Evolutionary conservation across 352 stramenopile genomes (phyloP), one percentile per base, ranked within the genome.

Genomic region (Globisporangium nagaii): DNA sequence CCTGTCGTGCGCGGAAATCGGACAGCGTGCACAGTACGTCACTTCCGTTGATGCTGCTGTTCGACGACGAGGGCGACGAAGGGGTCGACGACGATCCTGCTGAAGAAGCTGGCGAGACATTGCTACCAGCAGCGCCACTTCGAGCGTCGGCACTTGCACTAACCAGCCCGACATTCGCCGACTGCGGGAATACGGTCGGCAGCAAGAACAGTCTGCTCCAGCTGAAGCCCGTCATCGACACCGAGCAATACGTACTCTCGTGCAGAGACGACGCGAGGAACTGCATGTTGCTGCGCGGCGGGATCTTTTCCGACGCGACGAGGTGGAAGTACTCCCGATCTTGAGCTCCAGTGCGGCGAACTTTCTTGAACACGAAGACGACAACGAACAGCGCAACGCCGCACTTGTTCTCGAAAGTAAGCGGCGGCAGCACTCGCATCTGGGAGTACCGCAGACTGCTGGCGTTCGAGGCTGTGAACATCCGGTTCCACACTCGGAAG

Each of bases 401-500:
- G 36, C 84, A 91, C 45, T 87, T 90, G 57, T 94, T 94, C 15
- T 92, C 79, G 30, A 94, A 76, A 7, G 73, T 75, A 0, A 92
- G 54, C 3, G 81, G 80, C 2, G 84, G 79, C 20, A 79, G 65
- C 27, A 94, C 64, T 9, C 71, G 73, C 34, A 94, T 27, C 36
- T 89, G 76, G 1, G 81, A 76, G 43, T 89, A 92, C 27, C 84
- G 76, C 12, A 87, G 66, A 34, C 55, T 83, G 43, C 71, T 85
- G 0, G 77, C 61, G 55, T 89, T 89, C 1, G 77, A 88, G 0
- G 83, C 82, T 0, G 65, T 79, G 45, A 88, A 86, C 5, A 90
- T 47, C 7, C 75, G 70, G 19, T 63, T 85, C 49, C 74, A 78
- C 0, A 84, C 81, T 19, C 80, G 72, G 19, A 94, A 81, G n/a